A percentile compares a stretch with the other conserved stretches of the same genome.
phyloP scores from a whole-genome alignment of 192 early-diverging fungal species.

The Coemansia sp. region DNA sequence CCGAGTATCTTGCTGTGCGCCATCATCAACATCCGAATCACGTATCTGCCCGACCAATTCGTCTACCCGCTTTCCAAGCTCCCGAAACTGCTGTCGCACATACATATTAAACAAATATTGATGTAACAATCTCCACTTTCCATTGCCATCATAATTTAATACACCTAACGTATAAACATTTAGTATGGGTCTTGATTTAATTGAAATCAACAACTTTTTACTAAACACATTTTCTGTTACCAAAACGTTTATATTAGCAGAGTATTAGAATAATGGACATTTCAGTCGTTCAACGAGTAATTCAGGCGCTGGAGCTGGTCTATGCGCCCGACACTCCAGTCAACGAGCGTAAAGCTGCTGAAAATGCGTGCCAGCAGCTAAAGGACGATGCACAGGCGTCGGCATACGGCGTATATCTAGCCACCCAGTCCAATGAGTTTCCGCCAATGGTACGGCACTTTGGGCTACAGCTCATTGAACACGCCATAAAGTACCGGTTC shows the following conservation, averaged over 20 bases:
- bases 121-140: no score
- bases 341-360: slow-evolving; percentile 35
- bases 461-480: slow-evolving; percentile 46
- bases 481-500: slow-evolving; percentile 26
- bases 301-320: slow-evolving; percentile 41
- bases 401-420: slow-evolving; percentile 26
- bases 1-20: not conserved
- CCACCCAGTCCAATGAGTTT: slow-evolving; percentile 7
- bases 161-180: not conserved
- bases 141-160: not conserved
- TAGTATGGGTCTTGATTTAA: not conserved
- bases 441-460: slow-evolving; percentile 30
- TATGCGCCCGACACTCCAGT: slow-evolving; percentile 27
- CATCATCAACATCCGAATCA: no score
- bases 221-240: slow-evolving; percentile 1
- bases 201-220: not conserved
- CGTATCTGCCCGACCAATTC: not conserved
- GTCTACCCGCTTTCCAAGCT: slow-evolving; percentile 4
- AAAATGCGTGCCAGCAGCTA: slow-evolving; percentile 34
- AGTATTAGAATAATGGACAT: slow-evolving; percentile 25
- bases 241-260: no score
- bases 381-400: slow-evolving; percentile 20
- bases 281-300: slow-evolving; percentile 13
- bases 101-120: not conserved
- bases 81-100: slow-evolving; percentile 4